Evolutionary conservation across 345 rosid genomes (phyloP).

Genomic region (Eucalyptus curtisii): DNA sequence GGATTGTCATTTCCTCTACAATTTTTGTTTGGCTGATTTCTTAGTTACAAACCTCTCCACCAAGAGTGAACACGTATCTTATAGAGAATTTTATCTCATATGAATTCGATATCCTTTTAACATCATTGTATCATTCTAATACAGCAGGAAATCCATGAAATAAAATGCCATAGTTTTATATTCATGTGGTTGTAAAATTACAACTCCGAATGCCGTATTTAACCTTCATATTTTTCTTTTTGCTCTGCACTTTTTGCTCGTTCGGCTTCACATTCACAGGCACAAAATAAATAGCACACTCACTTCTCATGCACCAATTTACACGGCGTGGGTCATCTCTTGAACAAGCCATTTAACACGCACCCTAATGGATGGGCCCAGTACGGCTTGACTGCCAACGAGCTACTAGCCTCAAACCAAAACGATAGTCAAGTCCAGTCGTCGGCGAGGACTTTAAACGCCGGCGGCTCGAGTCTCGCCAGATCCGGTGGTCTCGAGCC

Average conservation of each 20-base stretch:
- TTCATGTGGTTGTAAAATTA: not conserved
- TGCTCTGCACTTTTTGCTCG: not conserved
- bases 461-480: too few species aligned
- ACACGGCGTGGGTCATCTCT: not conserved
- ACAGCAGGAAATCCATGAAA: not conserved
- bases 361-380: not conserved
- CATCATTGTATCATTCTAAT: not conserved
- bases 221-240: not conserved
- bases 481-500: too few species aligned
- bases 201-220: not conserved
- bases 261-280: not conserved
- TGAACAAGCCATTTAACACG: not conserved
- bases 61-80: not conserved
- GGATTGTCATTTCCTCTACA: not conserved
- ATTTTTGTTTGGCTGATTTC: too few species aligned
- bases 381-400: not conserved
- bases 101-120: fast-evolving
- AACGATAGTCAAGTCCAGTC: too few species aligned
- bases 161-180: not conserved
- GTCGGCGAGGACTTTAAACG: too few species aligned
- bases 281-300: not conserved
- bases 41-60: not conserved
- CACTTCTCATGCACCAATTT: not conserved
- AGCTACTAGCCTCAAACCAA: not conserved
- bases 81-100: not conserved